Evolutionary conservation across 495 filamentous ascomycete species (phyloP), one percentile per base, ranked within the genome.

Genomic region (Neurospora sp.): DNA sequence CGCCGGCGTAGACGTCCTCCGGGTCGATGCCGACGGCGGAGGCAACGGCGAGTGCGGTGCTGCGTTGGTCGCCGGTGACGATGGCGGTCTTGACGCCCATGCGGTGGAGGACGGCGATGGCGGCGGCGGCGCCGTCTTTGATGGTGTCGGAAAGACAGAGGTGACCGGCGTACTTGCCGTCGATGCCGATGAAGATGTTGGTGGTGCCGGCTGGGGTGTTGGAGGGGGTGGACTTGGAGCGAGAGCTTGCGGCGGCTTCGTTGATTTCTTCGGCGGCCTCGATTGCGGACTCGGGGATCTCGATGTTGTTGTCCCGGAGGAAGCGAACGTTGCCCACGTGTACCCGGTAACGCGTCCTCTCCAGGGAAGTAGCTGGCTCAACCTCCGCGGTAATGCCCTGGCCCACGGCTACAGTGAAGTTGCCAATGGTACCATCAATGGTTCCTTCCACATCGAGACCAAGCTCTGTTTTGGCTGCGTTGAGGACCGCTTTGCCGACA

Each of bases 51-150:
- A 91, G 78, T 6, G 96, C 96, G 3, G 96, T 92, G 35, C 92
- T 86, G 37, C 86, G 86, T 48, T 96, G 93, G 80, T 99, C 96
- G 69, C 96, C 96, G 0, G 96, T 99, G 6, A 99, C 94, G 79
- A 99, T 93, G 39, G 94, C 92, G 6, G 92, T 91, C 70, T 91
- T 89, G 77, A 98, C 91, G 22, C 91, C 90, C 89, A 98, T 92
- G 71, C 88, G 89, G 77, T 91, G 87, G 66, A 99, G 85, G 22
- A 94, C 96, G n/a, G 89, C 83, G 68, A 99, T 91, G 41, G 92
- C 87, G 27, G 93, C 93, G n/a, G 87, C 86, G 10, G 96, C 95
- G 66, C 90, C 92, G 22, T 90, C 87, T 78, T 99, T 99, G 79
- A 99, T 88, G 20, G 90, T 96, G 78, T 99, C 96, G 8, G 91